phyloP scores from a whole-genome alignment of 2,329 filamentous ascomycete genomes.

The Purpureocillium takamizusanense region DNA sequence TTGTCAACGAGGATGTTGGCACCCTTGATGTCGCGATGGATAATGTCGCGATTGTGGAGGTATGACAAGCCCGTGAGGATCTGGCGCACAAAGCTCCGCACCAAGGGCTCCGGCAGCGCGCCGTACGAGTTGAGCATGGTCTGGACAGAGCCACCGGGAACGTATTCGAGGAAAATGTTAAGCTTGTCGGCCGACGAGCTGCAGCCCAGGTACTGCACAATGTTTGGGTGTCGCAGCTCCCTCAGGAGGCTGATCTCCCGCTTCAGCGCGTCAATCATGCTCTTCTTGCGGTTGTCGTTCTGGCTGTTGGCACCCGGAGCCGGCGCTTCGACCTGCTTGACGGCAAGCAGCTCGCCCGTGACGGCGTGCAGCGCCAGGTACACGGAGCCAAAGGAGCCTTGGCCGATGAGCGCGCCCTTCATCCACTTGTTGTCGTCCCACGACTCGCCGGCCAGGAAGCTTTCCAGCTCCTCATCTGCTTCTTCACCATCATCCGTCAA shows the following conservation, averaged over 20 bases:
- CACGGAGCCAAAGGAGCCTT: slow-evolving; percentile 93
- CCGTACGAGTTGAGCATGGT: slow-evolving; percentile 99
- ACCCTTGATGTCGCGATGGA: slow-evolving; percentile 97
- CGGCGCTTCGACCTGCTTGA: slow-evolving; percentile 94
- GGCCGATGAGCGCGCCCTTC: slow-evolving; percentile 94
- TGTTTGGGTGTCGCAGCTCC: slow-evolving; percentile 91
- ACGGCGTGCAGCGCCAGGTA: slow-evolving; percentile 92
- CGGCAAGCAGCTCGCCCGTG: slow-evolving; percentile 92
- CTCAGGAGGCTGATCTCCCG: slow-evolving; percentile 91
- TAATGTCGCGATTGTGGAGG: slow-evolving; percentile 89
- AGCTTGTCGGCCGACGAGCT: slow-evolving; percentile 84
- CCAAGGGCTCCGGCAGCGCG: slow-evolving; percentile 83
- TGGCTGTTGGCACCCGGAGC: slow-evolving; percentile 68
- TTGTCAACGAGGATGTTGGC: slow-evolving; percentile 98
- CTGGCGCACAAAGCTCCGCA: slow-evolving; percentile 93
- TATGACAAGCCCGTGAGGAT: slow-evolving; percentile 90
- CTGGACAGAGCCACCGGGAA: slow-evolving; percentile 92
- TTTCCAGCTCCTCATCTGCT: slow-evolving; percentile 77
- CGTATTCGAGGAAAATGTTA: slow-evolving; percentile 99
- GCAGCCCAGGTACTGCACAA: slow-evolving; percentile 95
- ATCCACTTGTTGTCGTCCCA: slow-evolving; percentile 99
- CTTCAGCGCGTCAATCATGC: slow-evolving; percentile 96
- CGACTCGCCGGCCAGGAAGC: slow-evolving; percentile 84
- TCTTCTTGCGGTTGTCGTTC: slow-evolving; percentile 86
- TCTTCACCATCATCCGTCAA: slow-evolving; percentile 89